A percentile compares a stretch with the other conserved stretches of the same genome.
These are phyloP conservation scores for Nemania bipapillata DNA, from an alignment of 2,329 filamentous ascomycete species.

Conservation along the genomic window DNA sequence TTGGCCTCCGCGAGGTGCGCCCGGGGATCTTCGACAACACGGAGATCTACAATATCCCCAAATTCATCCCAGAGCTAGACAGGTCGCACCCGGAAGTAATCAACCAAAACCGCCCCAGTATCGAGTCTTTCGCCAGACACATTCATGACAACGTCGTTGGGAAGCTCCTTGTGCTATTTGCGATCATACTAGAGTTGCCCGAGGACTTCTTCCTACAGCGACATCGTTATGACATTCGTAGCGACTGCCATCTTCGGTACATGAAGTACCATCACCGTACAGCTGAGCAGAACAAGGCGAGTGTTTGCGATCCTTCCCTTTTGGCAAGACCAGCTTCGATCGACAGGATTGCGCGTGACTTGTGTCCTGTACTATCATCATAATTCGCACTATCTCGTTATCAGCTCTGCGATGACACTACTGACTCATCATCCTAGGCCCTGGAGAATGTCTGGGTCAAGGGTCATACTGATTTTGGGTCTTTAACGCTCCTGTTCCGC, in stretches of 20 bases:
- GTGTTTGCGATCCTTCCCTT: neutral
- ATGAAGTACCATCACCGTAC: conserved; percentile 67
- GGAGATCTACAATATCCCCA: conserved; percentile 57
- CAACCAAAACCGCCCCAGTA: conserved; percentile 47
- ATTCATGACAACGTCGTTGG: conserved; percentile 51
- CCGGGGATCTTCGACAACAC: conserved; percentile 54
- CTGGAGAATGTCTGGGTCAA: conserved; percentile 53
- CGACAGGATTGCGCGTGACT: neutral
- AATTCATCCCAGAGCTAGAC: conserved; percentile 53
- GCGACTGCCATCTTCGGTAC: conserved; percentile 68
- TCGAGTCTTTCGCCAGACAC: conserved; percentile 53
- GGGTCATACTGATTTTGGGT: conserved; percentile 66
- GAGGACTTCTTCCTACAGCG: conserved; percentile 64
- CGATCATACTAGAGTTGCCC: conserved; percentile 66
- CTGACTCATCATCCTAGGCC: conserved; percentile 29
- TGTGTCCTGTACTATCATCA: neutral
- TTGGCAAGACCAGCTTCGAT: neutral
- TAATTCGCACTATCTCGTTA: neutral
- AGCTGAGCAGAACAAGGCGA: conserved; percentile 55
- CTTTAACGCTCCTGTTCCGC: conserved; percentile 66
- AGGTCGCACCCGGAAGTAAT: conserved; percentile 52
- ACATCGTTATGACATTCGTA: conserved; percentile 65
- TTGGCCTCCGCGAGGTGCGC: conserved; percentile 53
- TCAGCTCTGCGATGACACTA: neutral
- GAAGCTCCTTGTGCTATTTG: conserved; percentile 53